phyloP scores from a whole-genome alignment of 371 early-diverging fungal species.

The Mucor saturninus region DNA sequence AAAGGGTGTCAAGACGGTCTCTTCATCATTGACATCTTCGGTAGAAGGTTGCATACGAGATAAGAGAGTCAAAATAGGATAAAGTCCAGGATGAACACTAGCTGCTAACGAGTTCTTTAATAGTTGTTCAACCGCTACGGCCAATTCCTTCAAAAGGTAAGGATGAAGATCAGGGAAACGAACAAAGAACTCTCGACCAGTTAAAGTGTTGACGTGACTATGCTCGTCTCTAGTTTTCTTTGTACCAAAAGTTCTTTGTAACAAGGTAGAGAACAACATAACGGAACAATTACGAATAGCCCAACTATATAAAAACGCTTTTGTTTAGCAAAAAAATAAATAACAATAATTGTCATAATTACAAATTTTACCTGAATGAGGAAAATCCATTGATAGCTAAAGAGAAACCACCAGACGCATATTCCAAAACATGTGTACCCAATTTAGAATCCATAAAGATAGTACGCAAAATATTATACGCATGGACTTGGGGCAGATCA shows the following conservation, averaged over 20 bases:
- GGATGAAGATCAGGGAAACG: constrained; percentile 82
- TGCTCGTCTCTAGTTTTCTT: constrained; percentile 77
- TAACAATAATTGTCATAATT: not conserved
- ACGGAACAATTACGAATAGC: constrained; percentile 94
- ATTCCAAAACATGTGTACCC: constrained; percentile 72
- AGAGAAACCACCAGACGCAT: constrained; percentile 75
- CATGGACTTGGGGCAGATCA: constrained; percentile 88
- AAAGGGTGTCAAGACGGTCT: constrained; percentile 66
- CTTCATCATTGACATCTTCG: constrained; percentile 52
- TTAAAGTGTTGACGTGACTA: constrained; percentile 76
- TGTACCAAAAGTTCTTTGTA: constrained; percentile 85
- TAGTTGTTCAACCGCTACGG: constrained; percentile 68
- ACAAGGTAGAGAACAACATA: constrained; percentile 87
- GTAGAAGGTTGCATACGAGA: constrained; percentile 80
- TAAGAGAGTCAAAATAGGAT: constrained; percentile 76
- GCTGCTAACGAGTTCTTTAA: constrained; percentile 40
- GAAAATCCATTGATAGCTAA: constrained; percentile 82
- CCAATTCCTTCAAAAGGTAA: constrained; percentile 75
- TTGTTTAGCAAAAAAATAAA: not conserved
- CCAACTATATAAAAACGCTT: constrained; percentile 58
- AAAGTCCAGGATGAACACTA: constrained; percentile 78
- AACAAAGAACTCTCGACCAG: constrained; percentile 89
- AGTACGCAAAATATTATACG: constrained; percentile 84
- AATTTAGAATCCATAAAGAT: constrained; percentile 85
- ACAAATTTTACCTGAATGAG: constrained; percentile 58